Percentiles rank a stretch among this genome's conserved stretches.
phyloP scores from a whole-genome alignment of 495 filamentous ascomycete species.

The Aspergillus diversus region DNA sequence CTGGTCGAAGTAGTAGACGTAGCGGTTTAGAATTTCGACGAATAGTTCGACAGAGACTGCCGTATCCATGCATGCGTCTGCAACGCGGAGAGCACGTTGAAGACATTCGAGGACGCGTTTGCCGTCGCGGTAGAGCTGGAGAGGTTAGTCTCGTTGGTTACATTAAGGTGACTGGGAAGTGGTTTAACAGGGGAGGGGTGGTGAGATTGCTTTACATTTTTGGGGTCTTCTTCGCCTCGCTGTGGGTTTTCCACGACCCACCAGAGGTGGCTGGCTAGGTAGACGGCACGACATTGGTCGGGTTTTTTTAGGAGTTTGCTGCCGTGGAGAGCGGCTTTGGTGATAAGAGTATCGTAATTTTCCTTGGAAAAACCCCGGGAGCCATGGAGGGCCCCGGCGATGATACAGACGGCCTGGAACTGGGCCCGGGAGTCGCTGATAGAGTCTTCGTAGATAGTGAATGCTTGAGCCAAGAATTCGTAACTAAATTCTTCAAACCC shows the following conservation, averaged over 20 bases:
- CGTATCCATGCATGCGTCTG: slow-evolving; percentile 99
- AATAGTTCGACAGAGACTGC: slow-evolving; percentile 96
- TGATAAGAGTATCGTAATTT: slow-evolving; percentile 98
- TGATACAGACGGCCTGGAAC: slow-evolving; percentile 96
- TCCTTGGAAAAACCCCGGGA: slow-evolving; percentile 89
- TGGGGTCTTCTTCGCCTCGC: slow-evolving; percentile 80
- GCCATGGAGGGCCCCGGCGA: slow-evolving; percentile 84
- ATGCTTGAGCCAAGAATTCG: slow-evolving; percentile 98
- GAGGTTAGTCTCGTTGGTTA: not conserved
- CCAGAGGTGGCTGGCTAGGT: slow-evolving; percentile 94
- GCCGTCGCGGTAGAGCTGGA: slow-evolving; percentile 90
- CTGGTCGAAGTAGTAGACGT: slow-evolving; percentile 99
- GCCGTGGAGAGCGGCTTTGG: slow-evolving; percentile 93
- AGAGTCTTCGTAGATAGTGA: slow-evolving; percentile 96
- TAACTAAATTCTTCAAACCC: slow-evolving; percentile 95
- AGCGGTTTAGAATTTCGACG: slow-evolving; percentile 96
- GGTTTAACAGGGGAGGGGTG: not conserved
- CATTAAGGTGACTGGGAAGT: not conserved
- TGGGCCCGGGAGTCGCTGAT: slow-evolving; percentile 94
- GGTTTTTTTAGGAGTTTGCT: slow-evolving; percentile 98
- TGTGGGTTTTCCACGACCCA: slow-evolving; percentile 91
- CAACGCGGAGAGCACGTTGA: slow-evolving; percentile 91
- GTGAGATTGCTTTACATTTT: slow-evolving; percentile 63
- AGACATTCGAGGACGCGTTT: slow-evolving; percentile 96
- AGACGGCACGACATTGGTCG: slow-evolving; percentile 95